Base-by-base conservation (phyloP, 192 early-diverging fungal genomes). In the Rhizoclosmatium globosum region DNA sequence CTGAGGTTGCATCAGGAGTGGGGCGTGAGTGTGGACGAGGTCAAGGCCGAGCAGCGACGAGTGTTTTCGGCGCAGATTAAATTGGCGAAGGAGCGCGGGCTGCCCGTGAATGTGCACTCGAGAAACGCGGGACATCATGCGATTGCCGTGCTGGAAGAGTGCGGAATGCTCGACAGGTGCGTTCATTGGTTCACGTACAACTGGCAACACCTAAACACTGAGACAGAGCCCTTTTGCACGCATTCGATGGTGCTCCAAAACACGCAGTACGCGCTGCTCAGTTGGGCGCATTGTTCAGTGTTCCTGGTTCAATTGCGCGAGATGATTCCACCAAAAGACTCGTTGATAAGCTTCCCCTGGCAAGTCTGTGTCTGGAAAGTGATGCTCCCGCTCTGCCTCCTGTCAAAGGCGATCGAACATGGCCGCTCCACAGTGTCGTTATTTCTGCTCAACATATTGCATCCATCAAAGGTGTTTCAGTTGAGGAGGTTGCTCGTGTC, bases 361-460 rank as follows among this genome's bases (percentile, higher is more conserved):
- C 71, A 41, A 19, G 44, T 13, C 56, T 89, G 47, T 79, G 87
- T n/a, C 64, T 89, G 59, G 88, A 89, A 64, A 82, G 80, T 15
- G 88, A 89, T 84, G 83, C 88, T 43, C 88, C 88, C n/a, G 86
- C 88, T 1, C 59, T 89, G 53, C 71, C 73, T 3, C 80, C 81
- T 4, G 72, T 77, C 6, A 84, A 84, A 73, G 80, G 79, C 2
- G 82, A 61, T 3, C 44, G 46, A 44, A 78, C 82, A 19, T 65
- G 53, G 58, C 86, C 88, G 2, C 21, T 23, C 9, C 43, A 67
- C 3, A 78, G 84, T 44, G 4, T 86, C 46, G 3, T 3, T 21
- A 58, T 81, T 9, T 78, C 85, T 1, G 73, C 68, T 66, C 47
- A 74, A 65, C 50, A 23, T 43, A 74, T 84, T 41, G 85, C 85